A percentile compares a stretch with the other conserved stretches of the same genome.
Evolutionary conservation across 2,329 filamentous ascomycete species (phyloP).

Genomic region (Claviceps pazoutovae): DNA sequence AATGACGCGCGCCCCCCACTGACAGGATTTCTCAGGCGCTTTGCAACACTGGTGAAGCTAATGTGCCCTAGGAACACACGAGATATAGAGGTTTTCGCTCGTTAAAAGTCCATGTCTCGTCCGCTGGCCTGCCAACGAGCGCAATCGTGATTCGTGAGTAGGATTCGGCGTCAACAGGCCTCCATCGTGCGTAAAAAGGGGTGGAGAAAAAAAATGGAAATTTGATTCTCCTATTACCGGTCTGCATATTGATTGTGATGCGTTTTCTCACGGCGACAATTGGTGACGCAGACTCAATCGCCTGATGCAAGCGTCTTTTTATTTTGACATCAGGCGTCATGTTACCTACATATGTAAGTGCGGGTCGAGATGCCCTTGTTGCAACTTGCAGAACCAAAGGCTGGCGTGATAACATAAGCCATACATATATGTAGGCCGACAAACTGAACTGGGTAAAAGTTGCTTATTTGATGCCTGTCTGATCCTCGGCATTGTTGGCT

Average conservation of each 20-base stretch:
- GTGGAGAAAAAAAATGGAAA: too few species aligned
- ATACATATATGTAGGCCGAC: background rate
- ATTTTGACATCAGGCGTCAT: background rate
- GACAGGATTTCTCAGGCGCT: background rate
- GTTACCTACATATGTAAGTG: background rate
- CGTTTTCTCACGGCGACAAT: background rate
- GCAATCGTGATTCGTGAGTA: too few species aligned
- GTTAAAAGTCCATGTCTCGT: too few species aligned
- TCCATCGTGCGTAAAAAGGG: too few species aligned
- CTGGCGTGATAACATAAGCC: background rate
- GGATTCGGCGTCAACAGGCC: too few species aligned
- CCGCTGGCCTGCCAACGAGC: too few species aligned
- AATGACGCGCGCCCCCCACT: background rate
- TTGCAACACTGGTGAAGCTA: too few species aligned
- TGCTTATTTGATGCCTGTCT: background rate
- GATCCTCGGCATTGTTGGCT: background rate
- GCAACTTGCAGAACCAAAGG: background rate
- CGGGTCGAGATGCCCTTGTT: background rate
- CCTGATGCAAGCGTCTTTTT: background rate
- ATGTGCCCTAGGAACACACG: too few species aligned
- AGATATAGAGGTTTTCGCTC: too few species aligned
- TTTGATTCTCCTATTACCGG: too few species aligned
- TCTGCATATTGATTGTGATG: too few species aligned
- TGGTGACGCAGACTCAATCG: background rate
- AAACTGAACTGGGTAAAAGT: too few species aligned